Evolutionary conservation across 1,139 yeast species (phyloP).

Genomic region (Nematodospora anomalae): DNA sequence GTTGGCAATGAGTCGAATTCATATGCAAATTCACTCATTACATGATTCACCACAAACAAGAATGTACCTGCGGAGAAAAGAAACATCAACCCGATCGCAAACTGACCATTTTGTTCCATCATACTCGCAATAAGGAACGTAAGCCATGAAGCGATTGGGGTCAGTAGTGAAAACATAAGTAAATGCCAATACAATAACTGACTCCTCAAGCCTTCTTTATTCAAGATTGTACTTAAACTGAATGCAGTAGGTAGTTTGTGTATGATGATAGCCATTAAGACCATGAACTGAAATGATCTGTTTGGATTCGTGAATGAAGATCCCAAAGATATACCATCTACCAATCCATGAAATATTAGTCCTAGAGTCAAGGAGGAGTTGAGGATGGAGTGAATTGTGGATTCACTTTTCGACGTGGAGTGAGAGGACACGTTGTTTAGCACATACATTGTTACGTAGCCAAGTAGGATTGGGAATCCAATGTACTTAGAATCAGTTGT

Average conservation of each 20-base stretch:
- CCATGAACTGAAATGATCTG: conserved; percentile 47
- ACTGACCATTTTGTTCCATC: conserved; percentile 26
- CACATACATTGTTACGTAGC: conserved; percentile 53
- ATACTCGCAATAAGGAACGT: conserved; percentile 42
- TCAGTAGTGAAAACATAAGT: conserved; percentile 47
- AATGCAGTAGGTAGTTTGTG: conserved; percentile 80
- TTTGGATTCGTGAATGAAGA: conserved; percentile 53
- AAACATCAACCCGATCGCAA: conserved; percentile 52
- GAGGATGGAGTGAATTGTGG: conserved; percentile 23
- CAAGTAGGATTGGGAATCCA: conserved; percentile 41
- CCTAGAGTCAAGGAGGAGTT: conserved; percentile 56
- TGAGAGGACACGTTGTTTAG: conserved; percentile 38
- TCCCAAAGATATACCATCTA: conserved; percentile 78
- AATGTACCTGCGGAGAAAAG: conserved; percentile 75
- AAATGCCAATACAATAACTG: conserved; percentile 42
- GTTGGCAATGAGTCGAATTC: conserved; percentile 6
- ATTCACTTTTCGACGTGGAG: conserved; percentile 15
- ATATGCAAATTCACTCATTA: conserved; percentile 43
- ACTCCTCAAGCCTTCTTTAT: conserved; percentile 33
- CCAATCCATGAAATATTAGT: conserved; percentile 61
- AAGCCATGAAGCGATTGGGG: conserved; percentile 53
- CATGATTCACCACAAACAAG: conserved; percentile 67
- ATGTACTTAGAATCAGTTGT: conserved; percentile 23
- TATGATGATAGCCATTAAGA: conserved; percentile 59
- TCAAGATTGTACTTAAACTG: conserved; percentile 60